Percentiles rank a stretch among this genome's conserved stretches.
Evolutionary conservation across 192 early-diverging fungal genomes (phyloP).

Genomic region (Coemansia asiatica): DNA sequence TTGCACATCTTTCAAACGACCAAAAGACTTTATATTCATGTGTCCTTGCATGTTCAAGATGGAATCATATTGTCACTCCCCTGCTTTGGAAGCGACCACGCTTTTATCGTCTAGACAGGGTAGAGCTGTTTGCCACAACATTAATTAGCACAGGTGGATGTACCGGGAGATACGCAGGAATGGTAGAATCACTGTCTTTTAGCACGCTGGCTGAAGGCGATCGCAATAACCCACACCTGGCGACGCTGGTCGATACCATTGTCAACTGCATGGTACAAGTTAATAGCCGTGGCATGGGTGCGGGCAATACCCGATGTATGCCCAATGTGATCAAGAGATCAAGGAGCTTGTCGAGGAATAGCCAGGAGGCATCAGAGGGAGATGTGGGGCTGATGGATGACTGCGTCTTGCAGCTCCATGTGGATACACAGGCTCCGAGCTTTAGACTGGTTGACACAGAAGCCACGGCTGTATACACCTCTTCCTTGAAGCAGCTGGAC

Average conservation of each 20-base stretch:
- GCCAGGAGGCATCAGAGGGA: slow-evolving; percentile 8
- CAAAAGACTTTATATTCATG: slow-evolving; percentile 47
- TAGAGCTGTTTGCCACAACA: slow-evolving; percentile 42
- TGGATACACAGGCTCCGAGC: neutral
- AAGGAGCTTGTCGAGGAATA: slow-evolving; percentile 36
- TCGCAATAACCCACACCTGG: slow-evolving; percentile 48
- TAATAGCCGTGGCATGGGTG: neutral
- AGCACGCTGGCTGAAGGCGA: slow-evolving; percentile 41
- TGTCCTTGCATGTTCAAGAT: slow-evolving; percentile 46
- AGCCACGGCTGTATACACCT: slow-evolving; percentile 4
- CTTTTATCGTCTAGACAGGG: slow-evolving; percentile 37
- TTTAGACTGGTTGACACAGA: neutral
- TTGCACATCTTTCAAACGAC: slow-evolving; percentile 14
- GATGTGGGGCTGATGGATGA: neutral
- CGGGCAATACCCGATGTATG: neutral
- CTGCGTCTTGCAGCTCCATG: neutral
- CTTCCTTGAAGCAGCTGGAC: slow-evolving; percentile 55
- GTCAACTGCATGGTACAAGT: slow-evolving; percentile 33
- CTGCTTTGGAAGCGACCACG: slow-evolving; percentile 55
- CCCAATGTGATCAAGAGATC: slow-evolving; percentile 27
- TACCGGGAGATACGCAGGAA: slow-evolving; percentile 25
- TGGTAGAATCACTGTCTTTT: slow-evolving; percentile 43
- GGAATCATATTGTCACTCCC: slow-evolving; percentile 53
- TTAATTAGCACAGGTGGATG: slow-evolving; percentile 18
- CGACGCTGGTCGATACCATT: slow-evolving; percentile 39